Evolutionary conservation across 139 green algal species (phyloP).

Genomic region (Micractinium sp.): DNA sequence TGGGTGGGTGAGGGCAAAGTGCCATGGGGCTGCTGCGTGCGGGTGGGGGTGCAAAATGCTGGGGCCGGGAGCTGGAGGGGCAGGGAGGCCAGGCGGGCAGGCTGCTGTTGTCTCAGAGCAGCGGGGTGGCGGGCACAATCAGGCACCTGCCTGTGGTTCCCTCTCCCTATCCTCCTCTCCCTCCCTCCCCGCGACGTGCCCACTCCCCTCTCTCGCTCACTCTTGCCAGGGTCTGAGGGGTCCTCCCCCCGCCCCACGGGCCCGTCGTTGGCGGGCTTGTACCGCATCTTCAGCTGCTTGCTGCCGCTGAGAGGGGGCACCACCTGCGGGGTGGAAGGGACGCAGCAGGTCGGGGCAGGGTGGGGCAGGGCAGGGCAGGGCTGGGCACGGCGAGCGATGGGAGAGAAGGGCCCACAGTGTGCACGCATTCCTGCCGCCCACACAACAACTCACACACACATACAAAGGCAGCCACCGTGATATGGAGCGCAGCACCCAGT

Average conservation of each 20-base stretch:
- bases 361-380: neutral
- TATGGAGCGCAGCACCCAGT: too few relatives aligned
- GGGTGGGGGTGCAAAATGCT: neutral
- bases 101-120: too few relatives aligned
- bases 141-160: too few relatives aligned
- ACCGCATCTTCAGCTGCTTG: conserved; percentile 71
- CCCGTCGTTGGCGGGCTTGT: conserved; percentile 56
- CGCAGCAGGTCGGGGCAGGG: neutral
- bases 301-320: conserved; percentile 48
- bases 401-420: neutral
- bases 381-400: neutral
- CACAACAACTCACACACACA: neutral
- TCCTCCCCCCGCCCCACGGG: conserved; percentile 23
- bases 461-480: too few relatives aligned
- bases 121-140: too few relatives aligned
- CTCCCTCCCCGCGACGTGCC: neutral
- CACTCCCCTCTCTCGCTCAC: neutral
- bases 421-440: neutral
- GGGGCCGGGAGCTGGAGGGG: too few relatives aligned
- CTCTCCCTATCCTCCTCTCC: too few relatives aligned
- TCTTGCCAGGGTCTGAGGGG: conserved; percentile 16
- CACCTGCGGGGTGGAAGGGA: neutral
- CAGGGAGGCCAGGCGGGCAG: neutral
- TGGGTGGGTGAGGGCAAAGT: neutral
- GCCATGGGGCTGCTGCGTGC: neutral